Evolutionary conservation across 495 filamentous ascomycete species (phyloP), one percentile per base, ranked within the genome.

Genomic region (Aspergillus homomorphus): DNA sequence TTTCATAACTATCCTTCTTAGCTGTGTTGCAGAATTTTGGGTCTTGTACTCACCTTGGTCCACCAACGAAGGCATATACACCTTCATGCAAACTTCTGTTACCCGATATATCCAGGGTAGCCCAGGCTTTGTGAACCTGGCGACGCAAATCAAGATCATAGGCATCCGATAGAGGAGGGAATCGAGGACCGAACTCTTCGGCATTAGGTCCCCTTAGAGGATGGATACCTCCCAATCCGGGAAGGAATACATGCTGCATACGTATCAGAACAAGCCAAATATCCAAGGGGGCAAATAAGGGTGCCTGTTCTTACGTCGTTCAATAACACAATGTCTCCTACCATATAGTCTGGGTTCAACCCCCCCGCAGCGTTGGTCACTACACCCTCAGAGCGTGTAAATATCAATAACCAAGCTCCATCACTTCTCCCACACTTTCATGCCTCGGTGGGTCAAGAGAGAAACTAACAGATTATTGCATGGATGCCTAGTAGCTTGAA

Each of bases 311-410:
- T 61, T 75, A 84, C 86, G 76, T 92, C 89, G 64, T 89, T 86
- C 49, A 92, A 62, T 53, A 89, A 65, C 46, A 89, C 82, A 57
- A 92, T 82, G 70, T 92, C 89, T 38, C 89, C 89, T 51, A 91
- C 85, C 9, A 71, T 70, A 69, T 88, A 90, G 7, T 83, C 77
- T 14, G 81, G 74, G 66, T 90, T 89, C 28, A 92, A 76, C 12
- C 85, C 87, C 26, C 89, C 89, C 56, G 88, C 87, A 45, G 89
- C 89, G 69, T 92, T 92, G 15, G 89, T 92, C 56, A 90, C 82
- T 86, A 58, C n/a, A 3, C 46, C n/a, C 70, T 62, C 84, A 80
- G 77, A 51, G 87, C 76, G 57, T 19, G 20, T 61, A 41, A 57
- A 33, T 48, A n/a, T 20, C 38, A 10, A 21, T 20, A 41, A 16